These are phyloP conservation scores for Fusarium secorum DNA, from an alignment of 2,329 filamentous ascomycete species.

Conservation along the genomic window DNA sequence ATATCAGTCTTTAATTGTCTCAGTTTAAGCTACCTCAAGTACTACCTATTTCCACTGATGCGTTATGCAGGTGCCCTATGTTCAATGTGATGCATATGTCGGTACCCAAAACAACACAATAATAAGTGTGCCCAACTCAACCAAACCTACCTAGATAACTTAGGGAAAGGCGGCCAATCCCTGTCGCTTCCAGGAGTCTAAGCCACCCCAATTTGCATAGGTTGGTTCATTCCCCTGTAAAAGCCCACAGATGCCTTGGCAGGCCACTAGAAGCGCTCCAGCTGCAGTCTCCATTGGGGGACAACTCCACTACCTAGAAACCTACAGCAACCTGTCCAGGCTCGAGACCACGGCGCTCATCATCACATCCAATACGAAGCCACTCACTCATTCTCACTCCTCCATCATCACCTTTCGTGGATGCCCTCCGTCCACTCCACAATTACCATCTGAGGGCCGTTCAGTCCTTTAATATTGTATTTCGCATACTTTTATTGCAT, in stretches of 20 bases:
- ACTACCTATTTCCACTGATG: not conserved
- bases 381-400: constrained; percentile 20
- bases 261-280: constrained; percentile 18
- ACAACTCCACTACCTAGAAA: constrained; percentile 20
- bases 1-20: not conserved
- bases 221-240: constrained; percentile 17
- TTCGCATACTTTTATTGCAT: constrained; percentile 25
- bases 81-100: constrained; percentile 11
- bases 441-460: constrained; percentile 20
- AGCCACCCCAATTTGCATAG: constrained; percentile 37
- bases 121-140: constrained; percentile 7
- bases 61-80: not conserved
- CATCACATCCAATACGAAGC: constrained; percentile 28
- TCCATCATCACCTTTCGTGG: constrained; percentile 30
- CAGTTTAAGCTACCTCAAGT: not conserved
- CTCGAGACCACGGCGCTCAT: constrained; percentile 15
- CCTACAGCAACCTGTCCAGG: constrained; percentile 18
- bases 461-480: constrained; percentile 32
- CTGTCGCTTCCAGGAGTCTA: constrained; percentile 17
- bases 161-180: constrained; percentile 24
- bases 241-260: constrained; percentile 12
- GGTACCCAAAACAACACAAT: constrained; percentile 14
- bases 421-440: constrained; percentile 22
- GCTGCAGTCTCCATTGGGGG: constrained; percentile 12
- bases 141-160: not conserved